Evolutionary conservation across 352 stramenopile species (phyloP).

Genomic region (Globisporangium rhizosaccharum): DNA sequence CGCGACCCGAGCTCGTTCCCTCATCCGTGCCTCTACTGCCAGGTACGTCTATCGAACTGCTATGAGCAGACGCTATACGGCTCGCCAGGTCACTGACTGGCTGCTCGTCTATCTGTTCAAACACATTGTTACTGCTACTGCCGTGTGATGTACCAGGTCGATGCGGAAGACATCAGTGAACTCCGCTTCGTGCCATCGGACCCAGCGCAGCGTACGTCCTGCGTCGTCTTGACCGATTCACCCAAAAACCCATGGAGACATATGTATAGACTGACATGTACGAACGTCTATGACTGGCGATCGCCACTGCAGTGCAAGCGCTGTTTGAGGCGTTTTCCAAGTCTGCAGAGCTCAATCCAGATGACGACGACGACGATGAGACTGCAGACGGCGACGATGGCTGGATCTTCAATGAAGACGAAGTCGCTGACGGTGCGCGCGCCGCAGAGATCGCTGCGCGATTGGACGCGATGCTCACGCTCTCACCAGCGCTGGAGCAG

Average conservation of each 20-base stretch:
- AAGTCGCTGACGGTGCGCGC: conserved; percentile 60
- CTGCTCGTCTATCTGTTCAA: neutral
- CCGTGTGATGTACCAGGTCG: conserved; percentile 28
- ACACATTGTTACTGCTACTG: neutral
- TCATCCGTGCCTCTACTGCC: conserved; percentile 73
- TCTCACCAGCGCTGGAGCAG: conserved; percentile 40
- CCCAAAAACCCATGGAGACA: neutral
- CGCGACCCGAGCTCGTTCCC: conserved; percentile 58
- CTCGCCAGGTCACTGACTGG: too few relatives aligned
- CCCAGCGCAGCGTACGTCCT: conserved; percentile 47
- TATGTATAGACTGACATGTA: neutral
- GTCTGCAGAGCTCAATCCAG: conserved; percentile 79
- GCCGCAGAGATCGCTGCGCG: conserved; percentile 55
- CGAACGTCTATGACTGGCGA: neutral
- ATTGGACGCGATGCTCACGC: conserved; percentile 66
- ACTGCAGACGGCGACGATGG: conserved; percentile 36
- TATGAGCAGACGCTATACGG: too few relatives aligned
- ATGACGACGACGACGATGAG: conserved; percentile 50
- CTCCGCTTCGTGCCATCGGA: conserved; percentile 69
- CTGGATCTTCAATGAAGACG: conserved; percentile 82
- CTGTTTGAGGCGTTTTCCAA: conserved; percentile 76
- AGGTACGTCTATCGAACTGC: conserved; percentile 19
- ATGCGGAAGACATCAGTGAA: conserved; percentile 59
- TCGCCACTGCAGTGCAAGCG: conserved; percentile 39
- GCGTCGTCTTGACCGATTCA: neutral